phyloP scores from a whole-genome alignment of 176 grass and related monocot genomes.

The Dactylis glomerata region DNA sequence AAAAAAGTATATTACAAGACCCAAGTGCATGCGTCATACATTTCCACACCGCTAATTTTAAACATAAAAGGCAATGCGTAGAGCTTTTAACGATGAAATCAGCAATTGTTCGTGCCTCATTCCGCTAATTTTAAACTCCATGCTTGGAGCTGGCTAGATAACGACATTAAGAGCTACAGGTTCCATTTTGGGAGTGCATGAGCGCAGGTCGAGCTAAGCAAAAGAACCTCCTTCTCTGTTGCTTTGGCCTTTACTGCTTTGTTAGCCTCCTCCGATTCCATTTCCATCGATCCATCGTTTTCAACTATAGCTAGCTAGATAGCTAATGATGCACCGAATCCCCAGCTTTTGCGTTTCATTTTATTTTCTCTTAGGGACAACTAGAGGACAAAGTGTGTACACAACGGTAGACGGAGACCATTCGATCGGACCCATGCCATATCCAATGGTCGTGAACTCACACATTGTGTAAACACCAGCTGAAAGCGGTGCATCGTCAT shows the following conservation, averaged over 20 bases:
- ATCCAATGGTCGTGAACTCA: background rate
- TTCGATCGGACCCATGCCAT: background rate
- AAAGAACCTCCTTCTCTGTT: background rate
- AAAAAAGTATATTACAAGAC: background rate
- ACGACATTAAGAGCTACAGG: background rate
- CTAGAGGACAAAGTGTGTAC: background rate
- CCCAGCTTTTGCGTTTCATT: background rate
- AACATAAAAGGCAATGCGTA: background rate
- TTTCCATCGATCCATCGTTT: background rate
- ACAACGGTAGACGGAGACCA: background rate
- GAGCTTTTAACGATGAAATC: background rate
- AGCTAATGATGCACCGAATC: background rate
- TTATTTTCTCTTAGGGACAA: background rate
- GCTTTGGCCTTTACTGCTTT: constrained; percentile 10
- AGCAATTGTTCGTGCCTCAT: background rate
- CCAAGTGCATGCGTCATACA: background rate
- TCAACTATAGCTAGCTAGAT: background rate
- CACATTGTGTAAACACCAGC: too few species aligned
- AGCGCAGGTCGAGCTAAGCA: background rate
- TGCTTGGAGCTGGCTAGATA: background rate
- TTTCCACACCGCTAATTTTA: too few species aligned
- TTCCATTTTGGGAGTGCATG: background rate
- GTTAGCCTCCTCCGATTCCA: background rate
- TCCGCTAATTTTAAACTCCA: background rate
- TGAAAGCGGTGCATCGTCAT: background rate